phyloP scores from a whole-genome alignment of 129 eudicot genomes.

The Centella asiatica region DNA sequence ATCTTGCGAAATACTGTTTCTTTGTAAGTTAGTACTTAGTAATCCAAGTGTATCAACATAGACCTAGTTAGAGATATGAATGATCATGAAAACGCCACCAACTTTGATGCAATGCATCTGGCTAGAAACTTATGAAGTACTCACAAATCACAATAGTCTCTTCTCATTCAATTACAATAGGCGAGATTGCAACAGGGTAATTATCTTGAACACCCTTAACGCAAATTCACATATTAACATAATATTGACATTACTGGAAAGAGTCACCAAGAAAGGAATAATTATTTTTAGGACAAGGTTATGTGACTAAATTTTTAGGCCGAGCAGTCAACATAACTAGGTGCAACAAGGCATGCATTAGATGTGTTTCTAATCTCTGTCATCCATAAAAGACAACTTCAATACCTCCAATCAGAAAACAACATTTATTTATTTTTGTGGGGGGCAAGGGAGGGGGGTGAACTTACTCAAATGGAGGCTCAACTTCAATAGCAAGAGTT shows the following conservation, averaged over 20 bases:
- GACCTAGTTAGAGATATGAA: too few relatives aligned
- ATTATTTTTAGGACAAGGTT: neutral
- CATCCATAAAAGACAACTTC: too few relatives aligned
- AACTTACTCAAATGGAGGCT: conserved; percentile 89
- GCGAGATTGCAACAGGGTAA: neutral
- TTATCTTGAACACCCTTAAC: neutral
- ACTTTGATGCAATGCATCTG: neutral
- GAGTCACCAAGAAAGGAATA: neutral
- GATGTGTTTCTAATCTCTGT: too few relatives aligned
- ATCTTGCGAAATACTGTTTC: neutral
- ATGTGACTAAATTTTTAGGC: neutral
- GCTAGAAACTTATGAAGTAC: too few relatives aligned
- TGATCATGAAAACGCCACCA: too few relatives aligned
- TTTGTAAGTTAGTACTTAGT: neutral
- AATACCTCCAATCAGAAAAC: neutral
- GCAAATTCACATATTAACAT: neutral
- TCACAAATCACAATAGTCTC: too few relatives aligned
- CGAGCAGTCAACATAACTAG: neutral
- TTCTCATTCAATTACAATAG: neutral
- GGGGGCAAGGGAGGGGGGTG: neutral
- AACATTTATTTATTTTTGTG: neutral
- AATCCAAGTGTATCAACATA: neutral
- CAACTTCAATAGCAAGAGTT: conserved; percentile 83
- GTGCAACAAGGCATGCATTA: neutral
- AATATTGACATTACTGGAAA: neutral